These are phyloP conservation scores for Macrolepiota fuliginosa DNA, from an alignment of 768 basidiomycete species.

Conservation along the genomic window DNA sequence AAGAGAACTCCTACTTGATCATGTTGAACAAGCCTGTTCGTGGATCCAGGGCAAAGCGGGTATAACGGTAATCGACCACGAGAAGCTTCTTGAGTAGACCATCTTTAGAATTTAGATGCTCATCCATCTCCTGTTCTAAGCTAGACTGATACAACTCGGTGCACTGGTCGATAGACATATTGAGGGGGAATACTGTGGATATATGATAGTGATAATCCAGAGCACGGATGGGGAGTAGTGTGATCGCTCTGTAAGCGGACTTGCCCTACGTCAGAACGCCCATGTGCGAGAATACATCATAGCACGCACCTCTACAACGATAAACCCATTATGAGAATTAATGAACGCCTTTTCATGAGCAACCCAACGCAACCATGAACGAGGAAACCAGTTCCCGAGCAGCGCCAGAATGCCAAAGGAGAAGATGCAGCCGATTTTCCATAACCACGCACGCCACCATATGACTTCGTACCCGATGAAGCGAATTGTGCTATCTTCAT, in stretches of 20 bases:
- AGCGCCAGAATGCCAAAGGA: slow-evolving; percentile 74
- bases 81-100: slow-evolving; percentile 51
- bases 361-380: slow-evolving; percentile 86
- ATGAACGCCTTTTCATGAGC: slow-evolving; percentile 82
- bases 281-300: background rate
- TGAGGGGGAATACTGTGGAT: slow-evolving; percentile 71
- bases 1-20: slow-evolving; percentile 55
- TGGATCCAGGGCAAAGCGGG: slow-evolving; percentile 85
- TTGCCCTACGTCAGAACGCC: slow-evolving; percentile 33
- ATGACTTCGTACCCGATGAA: slow-evolving; percentile 83
- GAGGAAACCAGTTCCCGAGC: slow-evolving; percentile 92
- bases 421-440: slow-evolving; percentile 67
- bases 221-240: slow-evolving; percentile 67
- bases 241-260: slow-evolving; percentile 83
- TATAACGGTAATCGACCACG: slow-evolving; percentile 89
- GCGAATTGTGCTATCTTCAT: slow-evolving; percentile 87
- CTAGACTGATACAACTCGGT: slow-evolving; percentile 23
- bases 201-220: slow-evolving; percentile 76
- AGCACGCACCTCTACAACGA: slow-evolving; percentile 83
- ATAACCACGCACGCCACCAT: slow-evolving; percentile 58
- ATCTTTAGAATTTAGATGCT: slow-evolving; percentile 29
- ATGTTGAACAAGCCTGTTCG: slow-evolving; percentile 78
- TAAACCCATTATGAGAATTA: slow-evolving; percentile 63
- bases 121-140: slow-evolving; percentile 25
- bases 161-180: slow-evolving; percentile 21